Base-by-base conservation (phyloP, 306 rosid genomes). In the Mimosa bimucronata region DNA sequence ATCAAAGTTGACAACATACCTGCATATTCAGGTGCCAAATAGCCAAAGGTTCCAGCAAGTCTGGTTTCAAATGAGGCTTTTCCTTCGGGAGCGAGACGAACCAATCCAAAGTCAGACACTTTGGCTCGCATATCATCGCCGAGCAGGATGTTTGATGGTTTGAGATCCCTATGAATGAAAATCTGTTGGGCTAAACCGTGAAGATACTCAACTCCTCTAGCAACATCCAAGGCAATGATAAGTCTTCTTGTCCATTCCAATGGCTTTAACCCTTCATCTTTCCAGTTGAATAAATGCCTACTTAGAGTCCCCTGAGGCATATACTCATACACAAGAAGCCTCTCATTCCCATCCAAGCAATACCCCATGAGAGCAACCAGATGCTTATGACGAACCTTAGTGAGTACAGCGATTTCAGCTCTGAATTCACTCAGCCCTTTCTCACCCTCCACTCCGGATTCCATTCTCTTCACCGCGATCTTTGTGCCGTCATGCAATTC, bases 401-500 rank as follows among this genome's bases (percentile, higher is more conserved):
- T 93, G 66, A 95, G 97, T 45, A 95, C 99, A 0, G 88, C 78
- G 77, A 91, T 95, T 83, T 95, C 99, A 37, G 98, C 76, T 77
- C 79, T 93, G 83, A 93, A 95, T 73, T 95, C 99, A 50, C 23
- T 84, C 46, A 84, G 13, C 30, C 96, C 96, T 76, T 89, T 91
- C 78, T 89, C 94, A 15, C 83, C 94, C 70, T 82, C 84, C 19
- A 85, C 57, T 72, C 96, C 93, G 2, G 88, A 41, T 60, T 91
- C 92, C 99, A 95, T 95, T 81, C 98, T 91, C 86, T 95, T 95
- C 82, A 95, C 98, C 2, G 99, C 99, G 74, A 95, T 95, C 77
- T 88, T 82, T 0, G 99, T 93, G 62, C 99, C 98, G 13, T 95
- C 99, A 4, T 91, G 92, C 81, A 95, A 81, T 64, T 91, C 97